phyloP scores from a whole-genome alignment of 106 monocot genomes.

The Phalaenopsis equestris region DNA sequence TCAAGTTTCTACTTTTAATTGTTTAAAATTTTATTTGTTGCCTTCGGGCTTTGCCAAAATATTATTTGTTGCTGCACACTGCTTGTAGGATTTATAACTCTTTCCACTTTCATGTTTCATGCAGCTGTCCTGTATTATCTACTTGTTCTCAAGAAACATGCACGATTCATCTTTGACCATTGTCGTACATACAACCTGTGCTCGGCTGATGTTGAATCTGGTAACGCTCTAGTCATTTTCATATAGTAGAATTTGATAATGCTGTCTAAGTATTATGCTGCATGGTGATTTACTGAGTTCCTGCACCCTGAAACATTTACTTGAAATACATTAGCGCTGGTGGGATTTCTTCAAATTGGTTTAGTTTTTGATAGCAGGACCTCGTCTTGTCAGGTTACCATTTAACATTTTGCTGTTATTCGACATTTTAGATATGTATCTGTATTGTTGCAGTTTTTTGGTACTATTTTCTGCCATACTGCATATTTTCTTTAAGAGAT shows the following conservation, averaged over 20 bases:
- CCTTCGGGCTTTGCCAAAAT: background rate
- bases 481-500: background rate
- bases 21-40: background rate
- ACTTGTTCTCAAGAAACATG: slow-evolving; percentile 98
- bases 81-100: background rate
- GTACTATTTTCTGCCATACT: background rate
- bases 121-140: slow-evolving; percentile 90
- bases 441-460: background rate
- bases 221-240: slow-evolving; percentile 20
- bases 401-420: slow-evolving; percentile 1
- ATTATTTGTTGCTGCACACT: background rate
- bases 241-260: background rate
- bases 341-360: background rate
- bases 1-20: background rate
- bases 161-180: slow-evolving; percentile 92
- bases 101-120: slow-evolving; percentile 13
- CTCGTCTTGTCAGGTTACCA: background rate
- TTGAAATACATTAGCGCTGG: background rate
- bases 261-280: background rate
- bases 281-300: background rate
- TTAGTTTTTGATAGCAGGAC: background rate
- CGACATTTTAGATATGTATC: background rate
- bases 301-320: background rate
- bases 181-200: slow-evolving; percentile 92
- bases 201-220: slow-evolving; percentile 94